Percentiles rank a stretch among this genome's conserved stretches.
phyloP scores from a whole-genome alignment of 495 filamentous ascomycete genomes.

The Lasiosphaeria miniovina region DNA sequence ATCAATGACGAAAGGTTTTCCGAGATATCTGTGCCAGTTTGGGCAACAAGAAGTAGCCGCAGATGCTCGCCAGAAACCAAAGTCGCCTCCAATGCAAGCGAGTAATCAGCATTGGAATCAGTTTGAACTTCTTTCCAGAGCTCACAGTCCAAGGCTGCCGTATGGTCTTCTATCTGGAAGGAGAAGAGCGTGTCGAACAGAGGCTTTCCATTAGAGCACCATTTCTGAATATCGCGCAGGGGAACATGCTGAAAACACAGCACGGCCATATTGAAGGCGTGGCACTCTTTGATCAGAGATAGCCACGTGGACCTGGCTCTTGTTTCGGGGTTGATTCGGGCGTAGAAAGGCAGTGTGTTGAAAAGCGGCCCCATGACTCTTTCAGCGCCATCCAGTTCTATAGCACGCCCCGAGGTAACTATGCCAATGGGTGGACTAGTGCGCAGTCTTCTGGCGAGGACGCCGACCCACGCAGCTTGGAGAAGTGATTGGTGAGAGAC shows the following conservation, averaged over 20 bases:
- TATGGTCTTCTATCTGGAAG: slow-evolving; percentile 56
- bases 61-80: slow-evolving; percentile 45
- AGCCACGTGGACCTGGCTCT: slow-evolving; percentile 47
- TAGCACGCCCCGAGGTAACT: slow-evolving; percentile 66
- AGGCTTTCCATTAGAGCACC: slow-evolving; percentile 55
- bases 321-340: slow-evolving; percentile 2
- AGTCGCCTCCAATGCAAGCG: slow-evolving; percentile 70
- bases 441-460: slow-evolving; percentile 40
- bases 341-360: slow-evolving; percentile 77
- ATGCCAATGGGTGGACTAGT: slow-evolving; percentile 54
- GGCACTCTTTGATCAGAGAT: slow-evolving; percentile 51
- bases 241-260: slow-evolving; percentile 69
- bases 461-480: slow-evolving; percentile 65
- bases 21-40: slow-evolving; percentile 32
- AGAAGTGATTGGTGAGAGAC: slow-evolving; percentile 74
- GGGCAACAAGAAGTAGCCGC: slow-evolving; percentile 53
- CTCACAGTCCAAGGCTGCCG: not conserved
- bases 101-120: slow-evolving; percentile 58
- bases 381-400: slow-evolving; percentile 64
- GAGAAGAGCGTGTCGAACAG: slow-evolving; percentile 86
- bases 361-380: slow-evolving; percentile 78
- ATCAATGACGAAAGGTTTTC: slow-evolving; percentile 35
- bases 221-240: slow-evolving; percentile 68
- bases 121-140: slow-evolving; percentile 57
- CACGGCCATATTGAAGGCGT: slow-evolving; percentile 57